Evolutionary conservation across 2,329 filamentous ascomycete species (phyloP), one percentile per base, ranked within the genome.

Genomic region (Fusarium denticulatum): DNA sequence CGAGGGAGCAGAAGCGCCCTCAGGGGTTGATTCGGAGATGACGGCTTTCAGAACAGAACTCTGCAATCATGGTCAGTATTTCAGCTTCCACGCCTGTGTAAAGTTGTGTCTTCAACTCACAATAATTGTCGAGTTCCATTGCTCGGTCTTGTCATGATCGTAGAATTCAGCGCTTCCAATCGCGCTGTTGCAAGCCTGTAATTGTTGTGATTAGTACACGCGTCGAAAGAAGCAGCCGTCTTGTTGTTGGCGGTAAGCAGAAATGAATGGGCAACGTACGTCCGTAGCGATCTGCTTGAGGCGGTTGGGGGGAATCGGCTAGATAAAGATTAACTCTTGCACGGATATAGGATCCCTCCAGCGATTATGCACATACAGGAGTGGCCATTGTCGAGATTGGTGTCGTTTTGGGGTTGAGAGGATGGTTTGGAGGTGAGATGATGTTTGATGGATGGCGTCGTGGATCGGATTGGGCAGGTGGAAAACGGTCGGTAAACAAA

Each of bases 51-150:
- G 91, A 81, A 96, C 93, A 63, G 88, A 89, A 86, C 92, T 94
- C 92, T 94, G 77, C 63, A 66, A 43, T 26, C n/a, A 36, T 28
- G 32, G 70, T 77, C 58, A 78, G 57, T 67, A 50, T 50, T 43
- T n/a, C 56, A 50, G 45, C 43, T 60, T 34, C 50, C 43, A 69
- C 30, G 34, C 28, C 37, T 40, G 45, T 50, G 49, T 37, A 46
- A 49, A 37, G 47, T n/a, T 46, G 62, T 64, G n/a, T 26, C 47
- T 60, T 76, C 62, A 61, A 73, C 77, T 69, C 89, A 97, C 95
- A 83, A 98, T 98, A 83, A 99, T 98, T 75, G 88, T 87, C 39
- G 93, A 93, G 86, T 98, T 98, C 96, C 96, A 98, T 77, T 90
- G 86, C 81, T 93, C 90, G 40, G 96, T 97, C 81, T 93, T 92